Conservation (phyloP, 495 filamentous ascomycete genomes). For the Xylaria nigripes region DNA sequence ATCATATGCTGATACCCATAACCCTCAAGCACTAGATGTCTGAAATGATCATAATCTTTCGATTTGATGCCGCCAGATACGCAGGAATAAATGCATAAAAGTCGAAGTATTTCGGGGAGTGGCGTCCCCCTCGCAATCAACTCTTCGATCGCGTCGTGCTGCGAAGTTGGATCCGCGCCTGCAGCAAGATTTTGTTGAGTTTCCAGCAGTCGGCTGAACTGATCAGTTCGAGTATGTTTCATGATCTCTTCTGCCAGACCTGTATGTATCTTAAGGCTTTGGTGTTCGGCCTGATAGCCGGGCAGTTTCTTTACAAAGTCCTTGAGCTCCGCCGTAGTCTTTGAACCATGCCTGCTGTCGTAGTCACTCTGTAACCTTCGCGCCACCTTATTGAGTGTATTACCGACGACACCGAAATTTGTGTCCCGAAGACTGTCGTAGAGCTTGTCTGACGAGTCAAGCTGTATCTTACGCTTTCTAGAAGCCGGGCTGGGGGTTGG, state of each 20-base stretch:
- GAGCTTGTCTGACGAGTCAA: constrained; percentile 84
- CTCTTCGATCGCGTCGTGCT: constrained; percentile 87
- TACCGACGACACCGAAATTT: constrained; percentile 91
- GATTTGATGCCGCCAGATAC: constrained; percentile 80
- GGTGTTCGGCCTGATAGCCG: constrained; percentile 86
- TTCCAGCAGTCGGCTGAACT: constrained; percentile 80
- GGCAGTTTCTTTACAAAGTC: constrained; percentile 90
- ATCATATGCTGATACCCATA: constrained; percentile 93
- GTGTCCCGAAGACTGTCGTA: constrained; percentile 84
- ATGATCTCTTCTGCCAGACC: constrained; percentile 90
- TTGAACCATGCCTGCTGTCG: constrained; percentile 79
- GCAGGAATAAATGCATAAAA: constrained; percentile 86
- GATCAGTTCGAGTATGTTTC: constrained; percentile 78
- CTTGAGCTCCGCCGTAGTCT: constrained; percentile 80
- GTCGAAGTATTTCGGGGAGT: constrained; percentile 67
- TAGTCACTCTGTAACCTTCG: constrained; percentile 81
- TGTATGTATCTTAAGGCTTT: constrained; percentile 84
- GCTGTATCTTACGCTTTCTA: constrained; percentile 81
- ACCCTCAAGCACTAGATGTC: constrained; percentile 76
- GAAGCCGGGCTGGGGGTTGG: constrained; percentile 25
- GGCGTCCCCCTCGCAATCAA: constrained; percentile 80
- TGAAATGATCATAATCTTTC: constrained; percentile 81
- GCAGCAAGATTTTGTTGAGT: constrained; percentile 95
- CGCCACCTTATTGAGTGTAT: constrained; percentile 82
- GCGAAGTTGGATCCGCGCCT: constrained; percentile 75